Percentiles rank a stretch among this genome's conserved stretches.
phyloP scores from a whole-genome alignment of 2,329 filamentous ascomycete species.

The Monosporascus sp. region DNA sequence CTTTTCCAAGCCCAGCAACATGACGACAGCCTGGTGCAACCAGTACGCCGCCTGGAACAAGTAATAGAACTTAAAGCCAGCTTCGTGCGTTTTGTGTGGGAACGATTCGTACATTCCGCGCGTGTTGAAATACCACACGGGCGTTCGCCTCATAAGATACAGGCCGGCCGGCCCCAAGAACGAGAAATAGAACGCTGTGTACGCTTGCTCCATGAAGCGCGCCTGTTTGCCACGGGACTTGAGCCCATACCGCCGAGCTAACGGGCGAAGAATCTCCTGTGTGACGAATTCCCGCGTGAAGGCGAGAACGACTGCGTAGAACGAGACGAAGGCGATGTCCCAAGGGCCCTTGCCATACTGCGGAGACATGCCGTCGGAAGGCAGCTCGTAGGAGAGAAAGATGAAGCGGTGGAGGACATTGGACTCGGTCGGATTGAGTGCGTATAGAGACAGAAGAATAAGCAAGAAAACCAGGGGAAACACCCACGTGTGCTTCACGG shows the following conservation, averaged over 20 bases:
- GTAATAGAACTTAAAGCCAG: constrained; percentile 68
- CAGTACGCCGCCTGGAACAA: constrained; percentile 70
- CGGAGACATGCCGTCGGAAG: constrained; percentile 37
- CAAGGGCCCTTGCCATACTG: constrained; percentile 66
- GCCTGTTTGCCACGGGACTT: constrained; percentile 57
- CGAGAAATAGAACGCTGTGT: constrained; percentile 67
- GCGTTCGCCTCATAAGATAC: constrained; percentile 64
- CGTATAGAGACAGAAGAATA: constrained; percentile 51
- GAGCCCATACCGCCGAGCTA: constrained; percentile 55
- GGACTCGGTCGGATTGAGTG: constrained; percentile 55
- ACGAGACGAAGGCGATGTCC: constrained; percentile 65
- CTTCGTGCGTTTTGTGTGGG: constrained; percentile 62
- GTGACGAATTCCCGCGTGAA: constrained; percentile 73
- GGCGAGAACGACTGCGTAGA: constrained; percentile 65
- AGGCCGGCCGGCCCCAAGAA: constrained; percentile 63
- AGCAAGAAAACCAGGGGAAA: constrained; percentile 52
- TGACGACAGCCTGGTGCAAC: constrained; percentile 67
- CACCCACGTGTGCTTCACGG: constrained; percentile 29
- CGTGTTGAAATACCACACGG: constrained; percentile 73
- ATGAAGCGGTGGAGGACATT: constrained; percentile 62
- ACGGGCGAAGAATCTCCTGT: constrained; percentile 62
- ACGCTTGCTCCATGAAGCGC: constrained; percentile 72
- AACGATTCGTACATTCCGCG: constrained; percentile 66
- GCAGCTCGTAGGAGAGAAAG: constrained; percentile 64
- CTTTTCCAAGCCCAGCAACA: constrained; percentile 65